Conservation (phyloP, 2,329 filamentous ascomycete species). For the Davidsoniella virescens region DNA sequence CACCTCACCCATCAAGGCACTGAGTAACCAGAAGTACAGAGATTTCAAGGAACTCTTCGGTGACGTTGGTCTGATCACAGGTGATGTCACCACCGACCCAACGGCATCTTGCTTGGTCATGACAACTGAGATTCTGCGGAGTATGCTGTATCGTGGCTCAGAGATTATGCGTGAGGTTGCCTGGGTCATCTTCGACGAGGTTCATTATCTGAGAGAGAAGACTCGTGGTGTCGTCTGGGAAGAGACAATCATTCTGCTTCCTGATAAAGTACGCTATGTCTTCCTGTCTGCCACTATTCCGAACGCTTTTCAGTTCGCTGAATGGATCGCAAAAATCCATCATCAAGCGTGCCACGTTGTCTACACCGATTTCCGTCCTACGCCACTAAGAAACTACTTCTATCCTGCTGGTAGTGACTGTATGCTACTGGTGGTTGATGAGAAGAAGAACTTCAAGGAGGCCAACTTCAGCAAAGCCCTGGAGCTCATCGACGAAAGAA, state of each 20-base stretch:
- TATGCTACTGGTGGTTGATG: slow-evolving; percentile 86
- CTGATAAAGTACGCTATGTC: slow-evolving; percentile 97
- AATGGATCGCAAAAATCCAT: slow-evolving; percentile 98
- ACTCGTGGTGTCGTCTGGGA: slow-evolving; percentile 95
- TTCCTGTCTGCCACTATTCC: slow-evolving; percentile 97
- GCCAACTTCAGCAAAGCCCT: slow-evolving; percentile 97
- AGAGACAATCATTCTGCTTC: slow-evolving; percentile 93
- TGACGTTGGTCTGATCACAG: slow-evolving; percentile 95
- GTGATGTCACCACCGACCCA: slow-evolving; percentile 97
- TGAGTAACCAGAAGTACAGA: slow-evolving; percentile 97
- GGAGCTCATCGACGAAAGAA: slow-evolving; percentile 72
- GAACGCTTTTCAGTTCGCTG: slow-evolving; percentile 97
- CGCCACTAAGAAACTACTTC: slow-evolving; percentile 93
- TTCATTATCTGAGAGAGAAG: slow-evolving; percentile 96
- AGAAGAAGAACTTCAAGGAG: slow-evolving; percentile 90
- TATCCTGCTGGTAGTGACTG: slow-evolving; percentile 86
- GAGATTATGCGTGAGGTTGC: slow-evolving; percentile 99
- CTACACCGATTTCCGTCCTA: slow-evolving; percentile 95
- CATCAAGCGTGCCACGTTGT: slow-evolving; percentile 96
- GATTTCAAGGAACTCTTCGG: slow-evolving; percentile 93
- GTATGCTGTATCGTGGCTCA: slow-evolving; percentile 93
- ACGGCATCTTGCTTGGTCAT: slow-evolving; percentile 96
- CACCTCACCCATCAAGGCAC: slow-evolving; percentile 94
- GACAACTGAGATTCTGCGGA: slow-evolving; percentile 98
- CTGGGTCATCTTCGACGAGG: slow-evolving; percentile 97